Conservation (phyloP, 768 basidiomycete genomes). For the Mrakia blollopis region DNA sequence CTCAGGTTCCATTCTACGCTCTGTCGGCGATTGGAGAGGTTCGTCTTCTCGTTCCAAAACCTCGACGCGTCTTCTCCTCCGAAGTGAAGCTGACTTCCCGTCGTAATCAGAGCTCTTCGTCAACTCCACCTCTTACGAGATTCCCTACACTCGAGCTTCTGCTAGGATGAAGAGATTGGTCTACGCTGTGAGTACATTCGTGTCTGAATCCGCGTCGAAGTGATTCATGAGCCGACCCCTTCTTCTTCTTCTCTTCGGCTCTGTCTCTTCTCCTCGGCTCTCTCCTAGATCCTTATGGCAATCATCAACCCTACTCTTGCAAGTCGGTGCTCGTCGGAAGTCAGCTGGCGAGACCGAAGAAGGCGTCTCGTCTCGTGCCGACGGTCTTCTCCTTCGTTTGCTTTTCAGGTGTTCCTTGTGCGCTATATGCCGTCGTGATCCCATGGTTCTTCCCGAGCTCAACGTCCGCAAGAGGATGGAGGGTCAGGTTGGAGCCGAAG, state of each 20-base stretch:
- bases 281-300: conserved; percentile 40
- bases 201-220: no score
- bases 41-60: no score
- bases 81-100: no score
- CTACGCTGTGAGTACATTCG: conserved; percentile 12
- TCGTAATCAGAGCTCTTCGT: conserved; percentile 41
- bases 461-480: conserved; percentile 35
- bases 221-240: no score
- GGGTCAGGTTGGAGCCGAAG: not conserved
- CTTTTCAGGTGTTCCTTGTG: conserved; percentile 31
- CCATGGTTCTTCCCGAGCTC: conserved; percentile 41
- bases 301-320: conserved; percentile 17
- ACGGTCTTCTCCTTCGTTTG: not conserved
- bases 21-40: not conserved
- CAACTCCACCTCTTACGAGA: conserved; percentile 42
- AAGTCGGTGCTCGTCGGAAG: no score
- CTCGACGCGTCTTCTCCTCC: no score
- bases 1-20: conserved; percentile 34
- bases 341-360: no score
- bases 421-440: conserved; percentile 37
- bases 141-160: conserved; percentile 40
- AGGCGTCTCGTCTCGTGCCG: conserved; percentile 33
- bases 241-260: no score
- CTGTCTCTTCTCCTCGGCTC: conserved; percentile 40
- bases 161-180: conserved; percentile 12